Evolutionary conservation across 2,329 filamentous ascomycete species (phyloP).

Genomic region (Fusarium brevicatenulatum): DNA sequence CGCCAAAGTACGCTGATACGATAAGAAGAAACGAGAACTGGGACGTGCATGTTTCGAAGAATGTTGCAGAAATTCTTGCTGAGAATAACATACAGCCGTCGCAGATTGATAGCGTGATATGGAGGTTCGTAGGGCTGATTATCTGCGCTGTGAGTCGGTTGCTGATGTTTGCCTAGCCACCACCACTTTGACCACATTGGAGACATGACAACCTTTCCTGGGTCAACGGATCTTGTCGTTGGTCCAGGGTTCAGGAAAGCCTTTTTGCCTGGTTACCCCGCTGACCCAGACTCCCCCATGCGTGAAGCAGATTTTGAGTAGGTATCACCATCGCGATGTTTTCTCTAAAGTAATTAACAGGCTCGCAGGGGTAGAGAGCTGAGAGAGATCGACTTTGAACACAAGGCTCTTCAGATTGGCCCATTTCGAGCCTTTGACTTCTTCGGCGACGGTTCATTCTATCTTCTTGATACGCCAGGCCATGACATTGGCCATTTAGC

Average conservation of each 20-base stretch:
- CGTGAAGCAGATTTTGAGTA: constrained; percentile 24
- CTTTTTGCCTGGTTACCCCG: constrained; percentile 28
- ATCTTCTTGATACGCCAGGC: constrained; percentile 24
- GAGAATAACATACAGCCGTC: background rate
- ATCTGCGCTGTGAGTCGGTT: fast-evolving
- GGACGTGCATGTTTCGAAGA: background rate
- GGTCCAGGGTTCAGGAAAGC: constrained; percentile 26
- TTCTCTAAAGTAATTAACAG: fast-evolving
- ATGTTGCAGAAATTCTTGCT: constrained; percentile 17
- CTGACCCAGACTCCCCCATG: background rate
- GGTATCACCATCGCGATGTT: fast-evolving
- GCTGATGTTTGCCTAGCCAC: background rate
- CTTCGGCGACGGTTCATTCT: constrained; percentile 28
- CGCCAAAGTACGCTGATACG: constrained; percentile 3
- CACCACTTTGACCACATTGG: constrained; percentile 31
- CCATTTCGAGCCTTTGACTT: constrained; percentile 25
- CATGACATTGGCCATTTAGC: constrained; percentile 20
- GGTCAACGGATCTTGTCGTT: constrained; percentile 18
- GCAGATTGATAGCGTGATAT: constrained; percentile 21
- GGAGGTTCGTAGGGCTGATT: constrained; percentile 3
- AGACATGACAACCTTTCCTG: constrained; percentile 25
- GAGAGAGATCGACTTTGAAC: constrained; percentile 17
- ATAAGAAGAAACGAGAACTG: background rate
- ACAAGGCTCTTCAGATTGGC: background rate
- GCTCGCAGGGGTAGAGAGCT: background rate